These are phyloP conservation scores for Didymella pinodella DNA, from an alignment of 2,329 filamentous ascomycete genomes.

Conservation along the genomic window DNA sequence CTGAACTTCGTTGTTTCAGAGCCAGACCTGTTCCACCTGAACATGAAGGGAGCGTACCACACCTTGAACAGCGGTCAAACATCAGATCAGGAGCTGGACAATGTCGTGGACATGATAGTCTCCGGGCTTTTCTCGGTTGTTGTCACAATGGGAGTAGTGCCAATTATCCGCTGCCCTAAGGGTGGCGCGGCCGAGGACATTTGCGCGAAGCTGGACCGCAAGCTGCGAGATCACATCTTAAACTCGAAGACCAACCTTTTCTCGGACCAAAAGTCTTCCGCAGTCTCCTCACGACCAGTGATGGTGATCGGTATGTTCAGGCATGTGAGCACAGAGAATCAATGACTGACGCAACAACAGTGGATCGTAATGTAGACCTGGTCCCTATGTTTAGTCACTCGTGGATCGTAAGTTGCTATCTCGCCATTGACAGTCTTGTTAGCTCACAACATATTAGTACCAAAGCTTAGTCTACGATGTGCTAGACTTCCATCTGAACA, in stretches of 20 bases:
- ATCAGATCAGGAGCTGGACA: constrained; percentile 87
- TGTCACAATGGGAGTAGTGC: constrained; percentile 98
- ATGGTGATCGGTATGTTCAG: constrained; percentile 80
- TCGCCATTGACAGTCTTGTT: no score
- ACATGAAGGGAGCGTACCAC: constrained; percentile 94
- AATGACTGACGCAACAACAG: constrained; percentile 58
- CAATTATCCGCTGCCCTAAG: constrained; percentile 93
- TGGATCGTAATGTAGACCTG: constrained; percentile 94
- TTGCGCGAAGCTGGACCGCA: constrained; percentile 90
- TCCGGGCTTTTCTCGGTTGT: constrained; percentile 97
- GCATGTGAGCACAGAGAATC: constrained; percentile 63
- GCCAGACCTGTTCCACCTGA: constrained; percentile 92
- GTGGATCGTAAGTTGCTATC: constrained; percentile 64
- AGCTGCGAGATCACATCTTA: constrained; percentile 92
- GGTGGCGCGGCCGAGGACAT: constrained; percentile 94
- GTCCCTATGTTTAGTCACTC: constrained; percentile 99
- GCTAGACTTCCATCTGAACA: constrained; percentile 82
- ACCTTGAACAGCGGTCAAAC: constrained; percentile 94
- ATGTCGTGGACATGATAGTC: constrained; percentile 87
- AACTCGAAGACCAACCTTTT: constrained; percentile 99
- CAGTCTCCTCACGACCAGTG: constrained; percentile 77
- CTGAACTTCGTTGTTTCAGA: constrained; percentile 97
- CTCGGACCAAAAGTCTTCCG: constrained; percentile 69
- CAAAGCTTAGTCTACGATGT: constrained; percentile 86
- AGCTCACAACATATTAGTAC: constrained; percentile 54